Conservation (phyloP, 495 filamentous ascomycete genomes). For the Xylaria venustula region DNA sequence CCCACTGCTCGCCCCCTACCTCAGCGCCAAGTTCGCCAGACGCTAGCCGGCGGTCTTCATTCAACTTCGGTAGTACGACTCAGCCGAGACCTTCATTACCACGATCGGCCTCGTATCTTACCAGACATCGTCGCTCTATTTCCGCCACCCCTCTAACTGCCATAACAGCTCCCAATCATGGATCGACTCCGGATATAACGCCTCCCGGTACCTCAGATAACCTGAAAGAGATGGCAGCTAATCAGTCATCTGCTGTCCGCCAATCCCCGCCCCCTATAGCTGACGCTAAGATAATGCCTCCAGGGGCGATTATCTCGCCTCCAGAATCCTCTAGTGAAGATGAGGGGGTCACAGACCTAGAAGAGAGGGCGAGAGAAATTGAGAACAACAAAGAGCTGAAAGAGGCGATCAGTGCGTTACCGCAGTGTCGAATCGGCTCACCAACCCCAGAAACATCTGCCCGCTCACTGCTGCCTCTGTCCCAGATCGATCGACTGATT, state of each 20-base stretch:
- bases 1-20: slow-evolving; percentile 74
- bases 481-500: slow-evolving; percentile 34
- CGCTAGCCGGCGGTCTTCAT: slow-evolving; percentile 57
- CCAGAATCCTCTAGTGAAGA: slow-evolving; percentile 90
- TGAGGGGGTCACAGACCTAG: slow-evolving; percentile 56
- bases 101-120: slow-evolving; percentile 74
- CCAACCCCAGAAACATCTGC: slow-evolving; percentile 44
- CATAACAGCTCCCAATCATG: slow-evolving; percentile 29
- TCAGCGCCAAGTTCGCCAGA: slow-evolving; percentile 63
- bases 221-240: slow-evolving; percentile 44
- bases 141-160: slow-evolving; percentile 34
- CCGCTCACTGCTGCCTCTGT: slow-evolving; percentile 35
- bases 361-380: slow-evolving; percentile 49
- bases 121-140: slow-evolving; percentile 51
- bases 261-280: slow-evolving; percentile 78
- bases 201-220: slow-evolving; percentile 45
- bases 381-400: slow-evolving; percentile 75
- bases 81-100: slow-evolving; percentile 57
- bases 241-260: slow-evolving; percentile 52
- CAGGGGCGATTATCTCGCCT: slow-evolving; percentile 80
- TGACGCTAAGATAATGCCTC: slow-evolving; percentile 65
- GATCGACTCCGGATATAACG: slow-evolving; percentile 40
- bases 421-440: slow-evolving; percentile 63
- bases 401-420: slow-evolving; percentile 77
- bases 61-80: slow-evolving; percentile 42